These are phyloP conservation scores for Boletus vermiculosoides DNA, from an alignment of 768 basidiomycete genomes.

Conservation along the genomic window DNA sequence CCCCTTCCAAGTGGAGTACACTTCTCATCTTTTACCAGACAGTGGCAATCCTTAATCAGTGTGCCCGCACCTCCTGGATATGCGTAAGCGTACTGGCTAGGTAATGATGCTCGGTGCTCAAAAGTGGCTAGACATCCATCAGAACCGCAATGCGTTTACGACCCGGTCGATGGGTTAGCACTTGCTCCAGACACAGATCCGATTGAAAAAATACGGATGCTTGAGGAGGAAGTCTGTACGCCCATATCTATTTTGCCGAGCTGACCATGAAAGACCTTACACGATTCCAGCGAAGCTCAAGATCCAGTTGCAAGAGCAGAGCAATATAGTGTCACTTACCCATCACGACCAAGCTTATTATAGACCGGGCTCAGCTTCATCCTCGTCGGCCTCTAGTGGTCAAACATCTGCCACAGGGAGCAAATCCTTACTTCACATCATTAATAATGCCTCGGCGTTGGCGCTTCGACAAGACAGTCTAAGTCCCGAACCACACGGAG, in stretches of 20 bases:
- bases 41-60: conserved; percentile 79
- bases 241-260: conserved; percentile 1
- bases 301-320: conserved; percentile 56
- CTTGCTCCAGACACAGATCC: conserved; percentile 78
- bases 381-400: conserved; percentile 21
- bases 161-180: conserved; percentile 79
- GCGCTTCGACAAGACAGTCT: conserved; percentile 42
- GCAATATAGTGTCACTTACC: conserved; percentile 32
- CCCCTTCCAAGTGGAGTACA: background rate
- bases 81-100: conserved; percentile 48
- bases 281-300: conserved; percentile 56
- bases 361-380: conserved; percentile 22
- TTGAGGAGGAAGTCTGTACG: conserved; percentile 78
- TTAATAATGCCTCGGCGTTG: conserved; percentile 2
- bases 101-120: conserved; percentile 3
- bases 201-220: conserved; percentile 69
- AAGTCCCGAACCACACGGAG: conserved; percentile 50
- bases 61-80: conserved; percentile 86
- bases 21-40: conserved; percentile 41
- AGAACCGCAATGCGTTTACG: conserved; percentile 83
- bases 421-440: conserved; percentile 1
- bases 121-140: conserved; percentile 62
- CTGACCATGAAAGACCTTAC: conserved; percentile 10
- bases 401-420: conserved; percentile 8
- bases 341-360: conserved; percentile 17